Conservation (phyloP, 1,284 basidiomycete species). For the Ustilago sp. region DNA sequence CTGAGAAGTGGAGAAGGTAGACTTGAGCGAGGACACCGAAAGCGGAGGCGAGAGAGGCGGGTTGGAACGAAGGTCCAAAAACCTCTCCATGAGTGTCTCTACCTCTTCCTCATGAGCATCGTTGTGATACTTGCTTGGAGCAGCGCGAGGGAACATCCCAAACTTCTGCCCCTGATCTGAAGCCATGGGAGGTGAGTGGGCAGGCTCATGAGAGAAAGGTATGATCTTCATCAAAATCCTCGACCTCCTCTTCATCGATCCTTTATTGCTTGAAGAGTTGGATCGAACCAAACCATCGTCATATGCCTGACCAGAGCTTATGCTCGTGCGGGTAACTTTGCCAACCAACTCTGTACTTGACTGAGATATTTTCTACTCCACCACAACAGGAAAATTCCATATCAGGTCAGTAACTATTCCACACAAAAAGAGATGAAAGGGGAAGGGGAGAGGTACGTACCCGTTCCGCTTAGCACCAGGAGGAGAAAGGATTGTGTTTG, state of each 20-base stretch:
- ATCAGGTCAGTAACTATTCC: background rate
- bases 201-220: slow-evolving; percentile 23
- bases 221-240: slow-evolving; percentile 50
- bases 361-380: slow-evolving; percentile 36
- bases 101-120: slow-evolving; percentile 7
- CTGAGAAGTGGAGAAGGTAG: slow-evolving; percentile 11
- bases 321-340: slow-evolving; percentile 37
- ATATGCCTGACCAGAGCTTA: slow-evolving; percentile 7
- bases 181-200: background rate
- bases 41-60: slow-evolving; percentile 13
- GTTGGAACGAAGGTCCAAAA: slow-evolving; percentile 7
- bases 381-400: background rate
- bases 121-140: background rate
- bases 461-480: slow-evolving; percentile 19
- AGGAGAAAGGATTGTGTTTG: slow-evolving; percentile 21
- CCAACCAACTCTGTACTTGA: slow-evolving; percentile 44
- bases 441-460: slow-evolving; percentile 19
- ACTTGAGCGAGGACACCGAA: slow-evolving; percentile 17
- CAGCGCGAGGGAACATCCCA: slow-evolving; percentile 29
- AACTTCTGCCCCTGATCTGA: slow-evolving; percentile 8
- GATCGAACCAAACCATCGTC: slow-evolving; percentile 16
- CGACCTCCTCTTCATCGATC: slow-evolving; percentile 22
- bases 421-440: background rate
- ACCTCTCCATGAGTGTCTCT: slow-evolving; percentile 21
- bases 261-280: slow-evolving; percentile 8